phyloP scores from a whole-genome alignment of 805 yeast genomes.

The Saccharomycopsis sp. region DNA sequence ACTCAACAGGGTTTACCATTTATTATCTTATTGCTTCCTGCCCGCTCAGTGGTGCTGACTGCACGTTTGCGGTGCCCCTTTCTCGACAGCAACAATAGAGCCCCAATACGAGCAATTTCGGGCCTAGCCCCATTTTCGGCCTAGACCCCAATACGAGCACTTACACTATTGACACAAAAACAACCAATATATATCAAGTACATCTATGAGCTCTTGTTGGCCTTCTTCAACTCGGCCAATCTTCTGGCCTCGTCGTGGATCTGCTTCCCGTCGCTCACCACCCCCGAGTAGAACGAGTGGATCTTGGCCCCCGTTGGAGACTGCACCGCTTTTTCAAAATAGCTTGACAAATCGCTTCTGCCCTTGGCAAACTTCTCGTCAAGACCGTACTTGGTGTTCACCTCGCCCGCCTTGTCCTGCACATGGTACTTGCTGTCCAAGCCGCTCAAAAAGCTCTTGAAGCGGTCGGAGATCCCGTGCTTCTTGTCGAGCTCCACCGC shows the following conservation, averaged over 20 bases:
- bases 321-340: slow-evolving; percentile 30
- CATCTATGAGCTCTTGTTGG: too few relatives aligned
- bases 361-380: slow-evolving; percentile 31
- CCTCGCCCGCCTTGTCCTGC: slow-evolving; percentile 40
- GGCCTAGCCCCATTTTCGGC: too few relatives aligned
- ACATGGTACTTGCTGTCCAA: slow-evolving; percentile 57
- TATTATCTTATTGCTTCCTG: too few relatives aligned
- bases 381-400: slow-evolving; percentile 26
- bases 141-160: too few relatives aligned
- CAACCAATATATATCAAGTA: too few relatives aligned
- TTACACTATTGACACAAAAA: too few relatives aligned
- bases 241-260: slow-evolving; percentile 71
- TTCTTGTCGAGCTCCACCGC: slow-evolving; percentile 57
- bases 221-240: slow-evolving; percentile 46
- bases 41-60: too few relatives aligned
- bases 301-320: slow-evolving; percentile 45
- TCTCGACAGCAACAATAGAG: too few relatives aligned
- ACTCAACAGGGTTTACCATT: too few relatives aligned
- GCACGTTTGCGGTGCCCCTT: too few relatives aligned
- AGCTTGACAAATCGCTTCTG: slow-evolving; percentile 33
- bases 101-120: too few relatives aligned
- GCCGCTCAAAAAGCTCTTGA: slow-evolving; percentile 44
- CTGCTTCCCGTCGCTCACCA: slow-evolving; percentile 47
- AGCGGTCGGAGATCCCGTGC: slow-evolving; percentile 50
- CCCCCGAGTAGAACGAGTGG: slow-evolving; percentile 48